These are phyloP conservation scores for Fusarium musae DNA, from an alignment of 2,329 filamentous ascomycete species.

Conservation along the genomic window DNA sequence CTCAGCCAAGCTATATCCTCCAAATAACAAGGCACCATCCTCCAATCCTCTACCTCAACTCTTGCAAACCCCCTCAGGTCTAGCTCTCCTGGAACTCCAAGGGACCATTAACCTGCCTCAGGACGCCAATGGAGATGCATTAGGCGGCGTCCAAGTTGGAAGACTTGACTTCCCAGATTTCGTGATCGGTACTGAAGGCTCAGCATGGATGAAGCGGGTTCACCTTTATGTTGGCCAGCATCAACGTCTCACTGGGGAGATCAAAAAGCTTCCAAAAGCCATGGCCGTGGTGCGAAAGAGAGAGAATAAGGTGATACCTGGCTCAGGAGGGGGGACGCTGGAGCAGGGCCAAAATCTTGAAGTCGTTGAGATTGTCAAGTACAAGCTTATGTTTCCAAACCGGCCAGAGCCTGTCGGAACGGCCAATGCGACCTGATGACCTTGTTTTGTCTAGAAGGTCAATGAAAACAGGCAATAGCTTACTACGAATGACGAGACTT, in stretches of 20 bases:
- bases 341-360: slow-evolving; percentile 69
- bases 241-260: slow-evolving; percentile 88
- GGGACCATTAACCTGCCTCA: slow-evolving; percentile 83
- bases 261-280: slow-evolving; percentile 84
- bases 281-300: slow-evolving; percentile 80
- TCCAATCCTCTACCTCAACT: slow-evolving; percentile 77
- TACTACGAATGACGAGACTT: neutral
- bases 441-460: neutral
- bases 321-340: slow-evolving; percentile 52
- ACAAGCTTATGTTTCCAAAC: slow-evolving; percentile 85
- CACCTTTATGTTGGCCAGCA: slow-evolving; percentile 90
- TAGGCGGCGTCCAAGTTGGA: slow-evolving; percentile 64
- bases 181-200: slow-evolving; percentile 58
- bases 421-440: slow-evolving; percentile 45
- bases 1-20: slow-evolving; percentile 55
- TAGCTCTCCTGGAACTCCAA: slow-evolving; percentile 92
- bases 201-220: slow-evolving; percentile 88
- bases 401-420: slow-evolving; percentile 85
- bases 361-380: slow-evolving; percentile 86
- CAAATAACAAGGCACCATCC: slow-evolving; percentile 43
- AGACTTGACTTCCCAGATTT: slow-evolving; percentile 84
- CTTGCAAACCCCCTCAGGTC: slow-evolving; percentile 87
- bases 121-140: slow-evolving; percentile 46
- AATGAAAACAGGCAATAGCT: neutral
- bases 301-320: slow-evolving; percentile 56